These are phyloP conservation scores for Sarocladium kiliense DNA, from an alignment of 2,329 filamentous ascomycete genomes.

Conservation along the genomic window DNA sequence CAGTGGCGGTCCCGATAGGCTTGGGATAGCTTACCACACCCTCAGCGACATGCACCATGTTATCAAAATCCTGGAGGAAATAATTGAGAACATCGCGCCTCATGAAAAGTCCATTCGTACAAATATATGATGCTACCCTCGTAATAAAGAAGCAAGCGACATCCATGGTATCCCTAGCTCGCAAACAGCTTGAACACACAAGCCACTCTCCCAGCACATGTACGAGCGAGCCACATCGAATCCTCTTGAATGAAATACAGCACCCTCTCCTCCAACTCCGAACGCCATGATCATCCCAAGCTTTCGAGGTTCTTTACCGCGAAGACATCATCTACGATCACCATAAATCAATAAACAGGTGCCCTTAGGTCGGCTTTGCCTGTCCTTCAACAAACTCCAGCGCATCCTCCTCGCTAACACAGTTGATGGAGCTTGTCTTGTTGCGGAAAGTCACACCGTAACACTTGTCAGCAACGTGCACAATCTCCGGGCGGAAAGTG, in stretches of 20 bases:
- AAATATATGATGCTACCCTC: not conserved
- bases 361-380: conserved; percentile 26
- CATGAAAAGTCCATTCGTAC: conserved; percentile 2
- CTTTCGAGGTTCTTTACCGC: not conserved
- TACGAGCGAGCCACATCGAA: not conserved
- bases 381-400: conserved; percentile 93
- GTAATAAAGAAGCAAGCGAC: not conserved
- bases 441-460: conserved; percentile 93
- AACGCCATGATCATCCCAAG: conserved; percentile 1
- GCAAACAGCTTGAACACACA: not conserved
- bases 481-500: conserved; percentile 95
- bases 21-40: no score
- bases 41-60: no score
- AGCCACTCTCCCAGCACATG: not conserved
- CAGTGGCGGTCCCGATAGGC: no score
- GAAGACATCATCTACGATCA: not conserved
- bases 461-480: conserved; percentile 92
- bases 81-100: no score
- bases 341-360: not conserved
- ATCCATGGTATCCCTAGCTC: not conserved
- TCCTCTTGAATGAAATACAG: not conserved
- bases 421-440: conserved; percentile 92
- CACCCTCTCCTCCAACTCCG: not conserved
- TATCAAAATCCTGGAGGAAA: no score
- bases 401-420: conserved; percentile 80